These are phyloP conservation scores for Fusarium aywerte DNA, from an alignment of 2,329 filamentous ascomycete species.

Conservation along the genomic window DNA sequence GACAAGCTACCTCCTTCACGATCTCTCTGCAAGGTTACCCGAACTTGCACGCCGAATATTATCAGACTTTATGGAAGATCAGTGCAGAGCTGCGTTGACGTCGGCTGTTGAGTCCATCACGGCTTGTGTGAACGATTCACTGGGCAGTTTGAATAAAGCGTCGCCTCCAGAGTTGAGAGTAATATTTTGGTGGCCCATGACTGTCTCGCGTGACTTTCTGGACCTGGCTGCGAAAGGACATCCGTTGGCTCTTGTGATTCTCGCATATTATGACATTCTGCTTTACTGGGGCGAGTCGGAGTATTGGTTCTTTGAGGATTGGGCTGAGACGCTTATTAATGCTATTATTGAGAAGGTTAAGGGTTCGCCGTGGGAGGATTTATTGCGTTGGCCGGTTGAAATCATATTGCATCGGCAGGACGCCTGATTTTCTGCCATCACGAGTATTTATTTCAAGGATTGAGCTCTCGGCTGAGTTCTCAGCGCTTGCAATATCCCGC, in stretches of 20 bases:
- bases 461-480: too few species aligned
- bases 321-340: slow-evolving; percentile 16
- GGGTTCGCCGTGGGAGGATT: slow-evolving; percentile 30
- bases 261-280: slow-evolving; percentile 27
- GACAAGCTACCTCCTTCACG: background rate
- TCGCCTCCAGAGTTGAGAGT: slow-evolving; percentile 24
- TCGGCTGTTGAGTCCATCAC: background rate
- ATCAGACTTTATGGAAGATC: slow-evolving; percentile 9
- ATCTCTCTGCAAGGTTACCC: background rate
- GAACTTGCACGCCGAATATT: slow-evolving; percentile 16
- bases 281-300: slow-evolving; percentile 22
- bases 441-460: too few species aligned
- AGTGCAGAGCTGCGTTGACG: background rate
- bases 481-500: too few species aligned
- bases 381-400: slow-evolving; percentile 22
- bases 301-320: slow-evolving; percentile 37
- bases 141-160: background rate
- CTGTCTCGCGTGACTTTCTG: slow-evolving; percentile 17
- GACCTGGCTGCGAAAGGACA: slow-evolving; percentile 16
- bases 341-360: slow-evolving; percentile 31
- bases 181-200: slow-evolving; percentile 32
- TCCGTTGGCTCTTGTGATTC: slow-evolving; percentile 20
- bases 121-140: background rate
- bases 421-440: too few species aligned
- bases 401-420: slow-evolving; percentile 1